Base-by-base conservation (phyloP, 352 stramenopile genomes). In the Globisporangium solare region DNA sequence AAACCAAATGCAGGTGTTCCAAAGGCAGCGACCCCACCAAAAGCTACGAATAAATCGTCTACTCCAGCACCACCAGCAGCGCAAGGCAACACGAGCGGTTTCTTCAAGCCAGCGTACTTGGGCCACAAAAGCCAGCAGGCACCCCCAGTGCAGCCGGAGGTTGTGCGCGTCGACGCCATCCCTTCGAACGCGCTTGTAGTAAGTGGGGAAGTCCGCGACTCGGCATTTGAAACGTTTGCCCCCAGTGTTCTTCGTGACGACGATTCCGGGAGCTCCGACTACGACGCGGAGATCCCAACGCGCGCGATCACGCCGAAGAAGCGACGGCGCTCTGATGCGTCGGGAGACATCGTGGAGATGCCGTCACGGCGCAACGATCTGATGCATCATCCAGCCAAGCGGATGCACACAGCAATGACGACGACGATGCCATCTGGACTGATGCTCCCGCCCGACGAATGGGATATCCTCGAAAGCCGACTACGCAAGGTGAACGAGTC, bases 401-500 rank as follows among this genome's bases (percentile, higher is more conserved):
- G 69, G 8, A 56, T 76, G 18, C 74, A 77, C 43, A 83, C 76
- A 18, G 80, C 77, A 7, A 70, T 72, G 10, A 68, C 81, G 53
- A 73, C 74, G 6, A 56, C 60, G 47, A 68, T 68, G 1, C 18
- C 60, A 3, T 60, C 64, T 6, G 71, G 83, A 32, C 51, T 79
- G 48, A 63, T 80, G 54, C 60, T 85, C 32, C 74, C 76, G 50
- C 74, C 72, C 2, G 76, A 89, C 47, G 76, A 87, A 51, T 89
- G 78, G 62, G 79, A 87, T 60, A 73, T 89, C 3, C 42, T 86
- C 22, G 73, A 87, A 46, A 73, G 71, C 37, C 74, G 79, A 10
- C 58, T 89, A 12, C 76, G 76, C 15, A 87, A 86, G 55, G 68
- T 83, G 46, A 89, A 86, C 50, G 76, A 89, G 56, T 80, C 76